These are phyloP conservation scores for Hirschioporus abietinus DNA, from an alignment of 768 basidiomycete species.

Conservation along the genomic window DNA sequence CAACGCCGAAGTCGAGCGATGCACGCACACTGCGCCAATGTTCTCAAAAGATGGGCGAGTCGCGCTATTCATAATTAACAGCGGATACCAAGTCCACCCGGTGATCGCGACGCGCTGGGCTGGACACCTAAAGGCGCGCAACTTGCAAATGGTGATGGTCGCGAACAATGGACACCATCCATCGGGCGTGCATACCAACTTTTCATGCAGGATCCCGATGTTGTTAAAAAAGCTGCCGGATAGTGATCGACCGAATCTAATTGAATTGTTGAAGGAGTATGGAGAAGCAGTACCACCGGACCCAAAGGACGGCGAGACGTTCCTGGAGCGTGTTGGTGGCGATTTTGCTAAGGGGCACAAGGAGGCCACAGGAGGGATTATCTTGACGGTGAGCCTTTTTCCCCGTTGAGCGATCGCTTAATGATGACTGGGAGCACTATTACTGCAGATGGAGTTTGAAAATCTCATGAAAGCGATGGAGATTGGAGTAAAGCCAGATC, in stretches of 20 bases:
- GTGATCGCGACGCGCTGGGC: constrained; percentile 45
- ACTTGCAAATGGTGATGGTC: constrained; percentile 29
- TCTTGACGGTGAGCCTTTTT: constrained; percentile 12
- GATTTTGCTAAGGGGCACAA: constrained; percentile 44
- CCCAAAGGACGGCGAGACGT: constrained; percentile 13
- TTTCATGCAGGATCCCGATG: constrained; percentile 36
- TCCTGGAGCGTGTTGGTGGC: constrained; percentile 34
- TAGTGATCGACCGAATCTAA: constrained; percentile 29
- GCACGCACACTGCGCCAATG: constrained; percentile 29
- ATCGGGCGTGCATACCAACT: constrained; percentile 28
- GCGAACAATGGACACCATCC: constrained; percentile 35
- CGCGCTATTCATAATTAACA: constrained; percentile 35
- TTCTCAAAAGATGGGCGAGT: constrained; percentile 41
- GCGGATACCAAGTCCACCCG: constrained; percentile 40
- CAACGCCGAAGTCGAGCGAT: constrained; percentile 31
- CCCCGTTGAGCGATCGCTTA: neutral
- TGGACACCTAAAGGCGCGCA: constrained; percentile 28
- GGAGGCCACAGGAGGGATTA: constrained; percentile 46
- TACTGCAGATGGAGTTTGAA: neutral
- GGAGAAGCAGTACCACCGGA: constrained; percentile 21
- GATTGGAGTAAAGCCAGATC: neutral
- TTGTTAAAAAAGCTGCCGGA: constrained; percentile 25
- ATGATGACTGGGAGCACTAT: neutral
- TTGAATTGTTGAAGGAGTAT: constrained; percentile 32
- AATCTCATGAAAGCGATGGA: neutral